These are phyloP conservation scores for Metarhizium album DNA, from an alignment of 2,329 filamentous ascomycete genomes.

Conservation along the genomic window DNA sequence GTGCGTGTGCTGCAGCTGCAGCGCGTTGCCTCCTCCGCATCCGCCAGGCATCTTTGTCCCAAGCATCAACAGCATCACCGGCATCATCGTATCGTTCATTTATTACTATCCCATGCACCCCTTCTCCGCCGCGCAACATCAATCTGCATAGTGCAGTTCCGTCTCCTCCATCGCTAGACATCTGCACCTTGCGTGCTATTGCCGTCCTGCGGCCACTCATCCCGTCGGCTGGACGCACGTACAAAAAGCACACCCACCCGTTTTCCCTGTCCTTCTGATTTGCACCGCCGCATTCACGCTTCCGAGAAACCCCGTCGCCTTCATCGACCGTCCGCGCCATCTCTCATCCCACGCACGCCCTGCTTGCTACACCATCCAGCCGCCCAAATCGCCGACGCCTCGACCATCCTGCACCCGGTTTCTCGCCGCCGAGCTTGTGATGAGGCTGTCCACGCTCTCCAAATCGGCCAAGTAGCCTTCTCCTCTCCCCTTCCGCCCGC, in stretches of 20 bases:
- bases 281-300: not conserved
- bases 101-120: too few relatives aligned
- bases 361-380: not conserved
- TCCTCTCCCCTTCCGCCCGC: not conserved
- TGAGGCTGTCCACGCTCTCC: constrained; percentile 1
- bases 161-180: not conserved
- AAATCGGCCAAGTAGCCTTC: constrained; percentile 4
- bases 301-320: not conserved
- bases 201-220: not conserved
- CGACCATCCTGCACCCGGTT: not conserved
- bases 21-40: too few relatives aligned
- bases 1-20: too few relatives aligned
- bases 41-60: too few relatives aligned
- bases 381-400: not conserved
- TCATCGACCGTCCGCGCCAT: not conserved
- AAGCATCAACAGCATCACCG: too few relatives aligned
- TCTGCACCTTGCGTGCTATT: not conserved
- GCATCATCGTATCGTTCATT: too few relatives aligned
- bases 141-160: not conserved
- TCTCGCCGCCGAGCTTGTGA: constrained; percentile 6
- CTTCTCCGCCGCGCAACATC: not conserved
- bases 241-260: not conserved
- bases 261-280: not conserved
- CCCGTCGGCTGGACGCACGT: not conserved
- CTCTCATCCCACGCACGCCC: not conserved